A percentile compares a stretch with the other conserved stretches of the same genome.
Evolutionary conservation across 2,329 filamentous ascomycete genomes (phyloP).

Genomic region (Westerdykella ornata): DNA sequence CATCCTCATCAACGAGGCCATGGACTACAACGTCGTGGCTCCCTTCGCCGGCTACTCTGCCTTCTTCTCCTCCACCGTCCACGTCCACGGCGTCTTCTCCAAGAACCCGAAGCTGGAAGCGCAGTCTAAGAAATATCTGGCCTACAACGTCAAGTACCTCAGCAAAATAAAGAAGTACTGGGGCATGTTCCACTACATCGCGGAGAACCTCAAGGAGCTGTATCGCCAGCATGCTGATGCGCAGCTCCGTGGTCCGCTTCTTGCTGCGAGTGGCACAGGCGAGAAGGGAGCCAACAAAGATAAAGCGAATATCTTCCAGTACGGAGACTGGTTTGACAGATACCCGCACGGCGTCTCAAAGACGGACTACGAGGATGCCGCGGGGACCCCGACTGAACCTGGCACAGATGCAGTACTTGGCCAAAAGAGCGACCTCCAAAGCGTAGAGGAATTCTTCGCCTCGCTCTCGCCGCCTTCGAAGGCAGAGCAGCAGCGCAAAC

Average conservation of each 20-base stretch:
- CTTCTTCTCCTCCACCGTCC: constrained; percentile 88
- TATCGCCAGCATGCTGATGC: constrained; percentile 81
- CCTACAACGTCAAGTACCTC: constrained; percentile 82
- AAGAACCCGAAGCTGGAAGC: constrained; percentile 69
- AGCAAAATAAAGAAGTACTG: constrained; percentile 95
- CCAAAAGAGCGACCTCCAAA: constrained; percentile 84
- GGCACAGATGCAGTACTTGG: constrained; percentile 84
- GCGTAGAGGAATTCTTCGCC: constrained; percentile 89
- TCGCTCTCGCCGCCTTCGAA: constrained; percentile 60
- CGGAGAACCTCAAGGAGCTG: constrained; percentile 82
- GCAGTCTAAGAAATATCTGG: constrained; percentile 74
- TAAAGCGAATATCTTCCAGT: constrained; percentile 68
- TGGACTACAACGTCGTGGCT: constrained; percentile 73
- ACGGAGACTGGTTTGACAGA: constrained; percentile 94
- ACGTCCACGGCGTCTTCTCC: constrained; percentile 86
- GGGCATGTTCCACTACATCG: constrained; percentile 98
- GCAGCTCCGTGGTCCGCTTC: constrained; percentile 58
- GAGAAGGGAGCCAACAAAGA: constrained; percentile 18
- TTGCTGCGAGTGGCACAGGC: neutral
- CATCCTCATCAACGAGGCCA: constrained; percentile 70
- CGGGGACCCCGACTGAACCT: constrained; percentile 62
- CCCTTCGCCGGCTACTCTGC: constrained; percentile 94
- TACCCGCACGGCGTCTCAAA: constrained; percentile 89
- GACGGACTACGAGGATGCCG: constrained; percentile 71
- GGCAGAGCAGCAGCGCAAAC: constrained; percentile 45